Evolutionary conservation across 176 grass and related monocot species (phyloP), one percentile per base, ranked within the genome.

Genomic region (Bonia amplexicaulis): DNA sequence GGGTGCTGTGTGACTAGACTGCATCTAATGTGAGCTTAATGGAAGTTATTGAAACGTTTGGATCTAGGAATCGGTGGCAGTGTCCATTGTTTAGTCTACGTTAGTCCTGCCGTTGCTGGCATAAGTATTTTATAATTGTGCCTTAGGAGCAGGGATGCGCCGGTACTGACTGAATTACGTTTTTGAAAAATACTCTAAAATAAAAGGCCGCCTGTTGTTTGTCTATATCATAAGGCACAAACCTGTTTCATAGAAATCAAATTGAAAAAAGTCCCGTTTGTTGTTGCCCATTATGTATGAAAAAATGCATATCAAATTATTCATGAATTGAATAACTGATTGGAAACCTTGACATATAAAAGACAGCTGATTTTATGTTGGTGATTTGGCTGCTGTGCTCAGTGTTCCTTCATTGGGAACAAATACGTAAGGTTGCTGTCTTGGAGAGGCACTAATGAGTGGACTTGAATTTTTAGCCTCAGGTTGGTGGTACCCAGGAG

Each of bases 401-500:
- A 1, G 7, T 62, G 6, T 58, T 80, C 41, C 46, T 69, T 73
- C 64, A 9, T 49, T 55, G 3, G 53, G 17, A 85, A 73, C 33
- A 37, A 31, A 17, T 55, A 74, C 12, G 20, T 47, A 67, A 71
- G 19, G 14, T 39, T 62, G 57, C 61, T 62, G n/a, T 53, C 37
- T 8, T 76, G 42, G 19, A 48, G 57, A 53, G 51, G 17, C 16
- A 75, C 17, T 84, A 69, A 74, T 81, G n/a, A 20, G 44, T 74
- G 60, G 14, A 39, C 86, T 52, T 74, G 10, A 59, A 80, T 62
- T 88, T 84, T 73, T 20, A 69, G 74, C 67, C 73, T 63, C 77
- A 93, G 74, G 86, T 76, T 77, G 41, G 23, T 86, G 65, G 35
- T 37, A 52, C 79, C 63, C 83, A 87, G 51, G 90, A 92, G 20